Evolutionary conservation across 345 rosid species (phyloP).

Genomic region (Orychophragmus violaceus): DNA sequence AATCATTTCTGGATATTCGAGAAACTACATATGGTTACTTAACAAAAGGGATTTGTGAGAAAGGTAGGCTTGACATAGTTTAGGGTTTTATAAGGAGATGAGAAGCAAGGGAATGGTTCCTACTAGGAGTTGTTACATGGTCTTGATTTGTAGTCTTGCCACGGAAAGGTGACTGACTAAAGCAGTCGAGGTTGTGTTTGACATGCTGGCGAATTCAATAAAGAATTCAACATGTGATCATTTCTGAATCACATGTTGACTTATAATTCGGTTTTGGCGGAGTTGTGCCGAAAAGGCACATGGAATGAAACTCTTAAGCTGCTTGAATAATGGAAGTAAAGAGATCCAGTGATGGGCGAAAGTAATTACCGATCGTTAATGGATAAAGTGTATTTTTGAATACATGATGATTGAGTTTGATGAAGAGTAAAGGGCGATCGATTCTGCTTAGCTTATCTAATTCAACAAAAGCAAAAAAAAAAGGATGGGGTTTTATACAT

Average conservation of each 20-base stretch:
- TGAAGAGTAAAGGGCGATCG: neutral
- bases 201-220: conserved; percentile 66
- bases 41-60: conserved; percentile 75
- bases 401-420: conserved; percentile 30
- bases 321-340: conserved; percentile 68
- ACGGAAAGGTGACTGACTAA: conserved; percentile 47
- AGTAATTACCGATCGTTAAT: conserved; percentile 55
- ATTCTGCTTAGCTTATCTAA: no score
- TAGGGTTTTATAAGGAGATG: conserved; percentile 77
- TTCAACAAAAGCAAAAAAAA: no score
- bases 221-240: no score
- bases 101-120: conserved; percentile 53
- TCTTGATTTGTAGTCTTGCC: conserved; percentile 79
- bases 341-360: conserved; percentile 60
- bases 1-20: no score
- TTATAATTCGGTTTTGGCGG: conserved; percentile 70
- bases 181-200: conserved; percentile 45
- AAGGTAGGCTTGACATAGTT: conserved; percentile 63
- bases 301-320: conserved; percentile 58
- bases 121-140: conserved; percentile 55
- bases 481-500: no score
- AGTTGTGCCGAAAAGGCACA: conserved; percentile 65
- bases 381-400: conserved; percentile 41
- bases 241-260: conserved; percentile 64
- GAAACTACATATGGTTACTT: conserved; percentile 64